phyloP scores from a whole-genome alignment of 2,329 filamentous ascomycete species.

The Sclerotiophoma versabilis region DNA sequence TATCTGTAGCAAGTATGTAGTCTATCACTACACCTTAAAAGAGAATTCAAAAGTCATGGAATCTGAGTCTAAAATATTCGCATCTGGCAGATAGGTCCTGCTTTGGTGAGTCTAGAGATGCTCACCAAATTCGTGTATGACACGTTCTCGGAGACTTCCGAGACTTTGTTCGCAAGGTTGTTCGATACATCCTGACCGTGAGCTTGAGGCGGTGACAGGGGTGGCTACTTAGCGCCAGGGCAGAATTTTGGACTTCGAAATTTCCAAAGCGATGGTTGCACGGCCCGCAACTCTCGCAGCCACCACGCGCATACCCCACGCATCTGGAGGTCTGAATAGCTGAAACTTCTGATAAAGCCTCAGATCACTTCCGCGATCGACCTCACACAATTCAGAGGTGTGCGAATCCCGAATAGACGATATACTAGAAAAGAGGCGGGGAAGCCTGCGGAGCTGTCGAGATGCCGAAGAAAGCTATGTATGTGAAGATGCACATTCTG shows the following conservation, averaged over 20 bases:
- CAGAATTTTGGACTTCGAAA: slow-evolving; percentile 14
- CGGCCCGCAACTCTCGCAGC: slow-evolving; percentile 17
- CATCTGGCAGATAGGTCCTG: no score
- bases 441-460: slow-evolving; percentile 41
- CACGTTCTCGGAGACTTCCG: no score
- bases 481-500: slow-evolving; percentile 13
- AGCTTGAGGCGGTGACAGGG: not conserved
- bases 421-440: slow-evolving; percentile 32
- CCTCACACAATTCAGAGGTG: not conserved
- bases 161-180: not conserved
- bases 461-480: slow-evolving; percentile 52
- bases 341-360: not conserved
- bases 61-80: not conserved
- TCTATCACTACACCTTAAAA: not conserved
- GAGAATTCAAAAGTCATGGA: not conserved
- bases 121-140: no score
- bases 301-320: slow-evolving; percentile 9
- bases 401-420: not conserved
- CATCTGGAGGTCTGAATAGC: slow-evolving; percentile 7
- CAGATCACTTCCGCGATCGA: slow-evolving; percentile 9
- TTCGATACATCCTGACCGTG: not conserved
- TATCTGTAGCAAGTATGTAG: not conserved
- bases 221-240: not conserved
- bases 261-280: slow-evolving; percentile 25
- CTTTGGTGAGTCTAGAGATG: no score